A percentile compares a stretch with the other conserved stretches of the same genome.
phyloP scores from a whole-genome alignment of 805 yeast species.

The Wickerhamomyces pijperi region DNA sequence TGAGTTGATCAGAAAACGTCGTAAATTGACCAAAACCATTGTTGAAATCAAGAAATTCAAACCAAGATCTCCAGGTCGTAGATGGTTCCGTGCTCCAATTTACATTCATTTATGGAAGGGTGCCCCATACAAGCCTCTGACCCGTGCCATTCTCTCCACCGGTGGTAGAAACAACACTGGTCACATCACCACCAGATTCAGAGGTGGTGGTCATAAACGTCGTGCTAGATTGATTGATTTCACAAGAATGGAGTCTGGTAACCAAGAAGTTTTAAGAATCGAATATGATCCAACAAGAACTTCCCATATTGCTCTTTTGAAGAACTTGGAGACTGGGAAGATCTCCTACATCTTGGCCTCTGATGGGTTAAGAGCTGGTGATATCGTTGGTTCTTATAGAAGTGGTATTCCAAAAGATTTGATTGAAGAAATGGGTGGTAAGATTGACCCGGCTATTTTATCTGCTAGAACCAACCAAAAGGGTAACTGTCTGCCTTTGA shows the following conservation, averaged over 20 bases:
- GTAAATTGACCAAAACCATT: conserved; percentile 57
- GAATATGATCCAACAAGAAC: conserved; percentile 95
- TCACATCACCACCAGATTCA: conserved; percentile 80
- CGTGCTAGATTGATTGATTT: conserved; percentile 79
- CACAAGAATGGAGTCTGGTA: conserved; percentile 54
- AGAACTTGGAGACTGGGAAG: conserved; percentile 49
- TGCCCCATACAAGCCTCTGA: conserved; percentile 64
- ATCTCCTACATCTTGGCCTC: conserved; percentile 80
- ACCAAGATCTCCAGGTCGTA: conserved; percentile 76
- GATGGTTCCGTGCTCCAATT: conserved; percentile 83
- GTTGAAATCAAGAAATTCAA: conserved; percentile 66
- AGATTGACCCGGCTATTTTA: conserved; percentile 82
- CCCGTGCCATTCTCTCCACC: conserved; percentile 56
- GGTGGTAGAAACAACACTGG: conserved; percentile 91
- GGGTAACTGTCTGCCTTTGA: conserved; percentile 90
- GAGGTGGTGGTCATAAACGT: conserved; percentile 95
- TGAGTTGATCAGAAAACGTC: conserved; percentile 55
- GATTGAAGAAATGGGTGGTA: conserved; percentile 79
- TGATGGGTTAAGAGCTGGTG: conserved; percentile 90
- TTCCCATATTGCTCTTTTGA: conserved; percentile 80
- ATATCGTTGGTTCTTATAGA: conserved; percentile 79
- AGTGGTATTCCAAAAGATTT: conserved; percentile 74
- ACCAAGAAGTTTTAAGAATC: conserved; percentile 71
- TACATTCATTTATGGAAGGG: conserved; percentile 85
- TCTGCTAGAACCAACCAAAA: conserved; percentile 79